Percentiles rank a stretch among this genome's conserved stretches.
phyloP scores from a whole-genome alignment of 2,329 filamentous ascomycete species.

The Capronia americana region DNA sequence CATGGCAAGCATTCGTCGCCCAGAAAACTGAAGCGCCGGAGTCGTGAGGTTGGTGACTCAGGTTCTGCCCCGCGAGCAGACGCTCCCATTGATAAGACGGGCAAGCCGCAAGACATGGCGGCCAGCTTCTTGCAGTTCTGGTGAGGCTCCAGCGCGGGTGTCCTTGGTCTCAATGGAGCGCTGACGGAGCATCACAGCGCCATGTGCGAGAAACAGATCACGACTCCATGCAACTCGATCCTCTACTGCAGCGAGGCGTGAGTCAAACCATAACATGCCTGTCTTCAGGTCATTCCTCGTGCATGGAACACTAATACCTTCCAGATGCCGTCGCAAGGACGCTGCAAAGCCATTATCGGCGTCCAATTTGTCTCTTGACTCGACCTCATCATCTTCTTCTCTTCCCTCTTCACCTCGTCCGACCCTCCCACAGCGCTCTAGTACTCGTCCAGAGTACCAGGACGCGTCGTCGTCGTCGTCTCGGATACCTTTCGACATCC shows the following conservation, averaged over 20 bases:
- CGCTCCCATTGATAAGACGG: slow-evolving; percentile 23
- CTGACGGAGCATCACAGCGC: slow-evolving; percentile 54
- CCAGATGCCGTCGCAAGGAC: slow-evolving; percentile 56
- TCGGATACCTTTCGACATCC: slow-evolving; percentile 50
- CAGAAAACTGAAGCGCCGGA: slow-evolving; percentile 32
- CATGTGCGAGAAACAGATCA: slow-evolving; percentile 70
- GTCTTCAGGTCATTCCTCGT: slow-evolving; percentile 5
- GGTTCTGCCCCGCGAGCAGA: slow-evolving; percentile 14
- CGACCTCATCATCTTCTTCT: slow-evolving; percentile 40
- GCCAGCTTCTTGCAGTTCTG: slow-evolving; percentile 55
- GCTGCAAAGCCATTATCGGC: slow-evolving; percentile 53
- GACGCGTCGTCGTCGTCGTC: slow-evolving; percentile 37
- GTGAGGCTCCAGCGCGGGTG: slow-evolving; percentile 43
- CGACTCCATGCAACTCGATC: slow-evolving; percentile 64
- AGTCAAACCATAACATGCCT: slow-evolving; percentile 39
- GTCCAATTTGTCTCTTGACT: slow-evolving; percentile 40
- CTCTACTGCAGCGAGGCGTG: slow-evolving; percentile 71
- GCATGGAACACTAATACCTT: slow-evolving; percentile 18
- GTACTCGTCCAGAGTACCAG: slow-evolving; percentile 40
- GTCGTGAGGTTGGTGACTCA: slow-evolving; percentile 34
- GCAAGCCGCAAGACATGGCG: slow-evolving; percentile 47
- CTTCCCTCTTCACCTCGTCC: slow-evolving; percentile 48
- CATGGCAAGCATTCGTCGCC: slow-evolving; percentile 25
- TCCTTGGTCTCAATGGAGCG: slow-evolving; percentile 18
- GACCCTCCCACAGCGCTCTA: slow-evolving; percentile 48